phyloP scores from a whole-genome alignment of 208 protist genomes.

The Trypanosoma vivax region DNA sequence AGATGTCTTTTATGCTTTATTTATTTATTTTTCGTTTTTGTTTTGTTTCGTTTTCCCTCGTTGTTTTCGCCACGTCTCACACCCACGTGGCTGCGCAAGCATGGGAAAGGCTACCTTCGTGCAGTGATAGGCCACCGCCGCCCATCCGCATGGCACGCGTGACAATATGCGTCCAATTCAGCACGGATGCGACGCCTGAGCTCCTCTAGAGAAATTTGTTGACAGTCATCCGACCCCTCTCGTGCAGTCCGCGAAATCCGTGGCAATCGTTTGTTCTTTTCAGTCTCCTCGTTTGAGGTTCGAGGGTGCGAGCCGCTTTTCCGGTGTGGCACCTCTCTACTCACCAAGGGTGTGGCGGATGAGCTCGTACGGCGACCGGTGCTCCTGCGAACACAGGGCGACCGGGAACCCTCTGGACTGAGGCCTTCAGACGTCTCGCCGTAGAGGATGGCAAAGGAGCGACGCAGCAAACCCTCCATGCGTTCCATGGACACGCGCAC shows the following conservation, averaged over 20 bases:
- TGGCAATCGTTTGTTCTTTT: conserved; percentile 14
- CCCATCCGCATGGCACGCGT: conserved; percentile 11
- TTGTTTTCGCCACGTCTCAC: no score
- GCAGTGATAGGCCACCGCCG: no score
- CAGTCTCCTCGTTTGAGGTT: not conserved
- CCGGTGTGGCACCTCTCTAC: not conserved
- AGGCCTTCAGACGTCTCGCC: conserved; percentile 19
- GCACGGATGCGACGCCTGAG: conserved; percentile 51
- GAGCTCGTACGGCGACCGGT: no score
- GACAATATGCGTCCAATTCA: conserved; percentile 64
- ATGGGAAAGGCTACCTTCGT: no score
- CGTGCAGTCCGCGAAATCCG: conserved; percentile 7
- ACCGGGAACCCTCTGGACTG: not conserved
- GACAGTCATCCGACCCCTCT: conserved; percentile 29
- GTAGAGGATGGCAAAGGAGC: conserved; percentile 40
- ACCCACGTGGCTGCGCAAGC: no score
- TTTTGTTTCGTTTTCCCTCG: no score
- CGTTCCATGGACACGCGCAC: conserved; percentile 33
- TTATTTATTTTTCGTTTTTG: no score
- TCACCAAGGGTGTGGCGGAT: no score
- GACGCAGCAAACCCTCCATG: conserved; percentile 47
- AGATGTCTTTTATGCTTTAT: no score
- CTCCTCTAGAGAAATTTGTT: conserved; percentile 35
- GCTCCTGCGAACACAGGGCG: not conserved
- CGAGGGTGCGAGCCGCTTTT: conserved; percentile 2